phyloP scores from a whole-genome alignment of 345 rosid genomes.

The Eucalyptus albens region DNA sequence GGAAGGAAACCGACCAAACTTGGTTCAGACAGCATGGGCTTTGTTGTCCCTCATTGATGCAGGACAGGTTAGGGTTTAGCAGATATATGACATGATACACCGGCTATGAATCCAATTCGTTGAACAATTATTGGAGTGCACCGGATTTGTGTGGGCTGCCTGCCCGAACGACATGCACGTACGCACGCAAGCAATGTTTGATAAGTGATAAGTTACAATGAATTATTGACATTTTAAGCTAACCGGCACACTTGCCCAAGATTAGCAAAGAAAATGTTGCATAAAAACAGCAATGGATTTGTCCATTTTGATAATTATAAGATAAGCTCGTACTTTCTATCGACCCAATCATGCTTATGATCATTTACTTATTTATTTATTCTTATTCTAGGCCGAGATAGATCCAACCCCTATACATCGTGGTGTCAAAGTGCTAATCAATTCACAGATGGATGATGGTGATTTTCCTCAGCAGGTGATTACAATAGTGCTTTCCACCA shows the following conservation, averaged over 20 bases:
- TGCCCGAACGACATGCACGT: not conserved
- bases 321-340: not conserved
- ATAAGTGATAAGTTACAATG: not conserved
- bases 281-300: not conserved
- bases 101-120: not conserved
- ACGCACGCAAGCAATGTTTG: not conserved
- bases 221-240: not conserved
- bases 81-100: not conserved
- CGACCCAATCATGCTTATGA: not conserved
- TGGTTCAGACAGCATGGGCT: constrained; percentile 49
- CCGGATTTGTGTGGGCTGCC: not conserved
- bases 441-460: constrained; percentile 40
- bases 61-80: constrained; percentile 20
- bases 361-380: not conserved
- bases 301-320: not conserved
- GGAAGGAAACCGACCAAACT: constrained; percentile 19
- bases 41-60: constrained; percentile 25
- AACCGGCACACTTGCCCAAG: not conserved
- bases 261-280: not conserved
- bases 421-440: constrained; percentile 25
- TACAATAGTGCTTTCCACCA: not conserved
- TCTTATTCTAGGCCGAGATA: not conserved
- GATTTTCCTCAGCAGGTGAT: constrained; percentile 50
- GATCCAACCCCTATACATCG: constrained; percentile 27
- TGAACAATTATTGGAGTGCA: not conserved